Evolutionary conservation across 345 rosid species (phyloP).

Genomic region (Lepidium didymum): DNA sequence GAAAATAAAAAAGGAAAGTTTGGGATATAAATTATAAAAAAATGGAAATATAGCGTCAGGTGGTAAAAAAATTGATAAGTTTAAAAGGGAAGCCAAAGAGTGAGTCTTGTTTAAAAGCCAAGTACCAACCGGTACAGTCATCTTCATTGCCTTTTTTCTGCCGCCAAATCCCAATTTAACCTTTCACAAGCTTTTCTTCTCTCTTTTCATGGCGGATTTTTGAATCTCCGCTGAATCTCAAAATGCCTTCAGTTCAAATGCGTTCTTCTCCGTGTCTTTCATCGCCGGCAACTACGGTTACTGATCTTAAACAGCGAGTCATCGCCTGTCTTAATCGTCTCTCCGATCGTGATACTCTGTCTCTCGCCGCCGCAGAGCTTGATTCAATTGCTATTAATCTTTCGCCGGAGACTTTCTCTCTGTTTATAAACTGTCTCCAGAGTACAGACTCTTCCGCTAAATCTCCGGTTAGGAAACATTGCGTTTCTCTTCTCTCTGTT

Average conservation of each 20-base stretch:
- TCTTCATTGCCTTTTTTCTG: conserved; percentile 12
- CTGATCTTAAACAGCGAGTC: conserved; percentile 65
- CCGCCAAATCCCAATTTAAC: conserved; percentile 17
- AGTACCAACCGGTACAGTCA: conserved; percentile 16
- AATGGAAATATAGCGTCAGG: background rate
- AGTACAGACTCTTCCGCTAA: conserved; percentile 65
- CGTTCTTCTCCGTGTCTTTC: conserved; percentile 32
- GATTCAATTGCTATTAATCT: conserved; percentile 68
- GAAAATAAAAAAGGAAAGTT: background rate
- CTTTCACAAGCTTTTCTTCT: background rate
- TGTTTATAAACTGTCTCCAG: conserved; percentile 68
- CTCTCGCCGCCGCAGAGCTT: conserved; percentile 78
- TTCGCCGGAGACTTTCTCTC: conserved; percentile 47
- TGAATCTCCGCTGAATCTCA: background rate
- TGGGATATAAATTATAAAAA: background rate
- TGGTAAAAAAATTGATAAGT: conserved; percentile 15
- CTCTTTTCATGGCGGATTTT: background rate
- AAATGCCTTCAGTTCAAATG: conserved; percentile 34
- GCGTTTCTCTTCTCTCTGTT: conserved; percentile 61
- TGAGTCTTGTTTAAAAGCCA: conserved; percentile 18
- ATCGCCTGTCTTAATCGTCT: conserved; percentile 84
- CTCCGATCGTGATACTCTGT: conserved; percentile 84
- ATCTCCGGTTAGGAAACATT: conserved; percentile 75
- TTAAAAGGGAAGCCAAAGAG: conserved; percentile 29
- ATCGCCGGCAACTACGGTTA: conserved; percentile 21